Base-by-base conservation (phyloP, 169 alveolate species). In the Plasmodium gaboni region DNA sequence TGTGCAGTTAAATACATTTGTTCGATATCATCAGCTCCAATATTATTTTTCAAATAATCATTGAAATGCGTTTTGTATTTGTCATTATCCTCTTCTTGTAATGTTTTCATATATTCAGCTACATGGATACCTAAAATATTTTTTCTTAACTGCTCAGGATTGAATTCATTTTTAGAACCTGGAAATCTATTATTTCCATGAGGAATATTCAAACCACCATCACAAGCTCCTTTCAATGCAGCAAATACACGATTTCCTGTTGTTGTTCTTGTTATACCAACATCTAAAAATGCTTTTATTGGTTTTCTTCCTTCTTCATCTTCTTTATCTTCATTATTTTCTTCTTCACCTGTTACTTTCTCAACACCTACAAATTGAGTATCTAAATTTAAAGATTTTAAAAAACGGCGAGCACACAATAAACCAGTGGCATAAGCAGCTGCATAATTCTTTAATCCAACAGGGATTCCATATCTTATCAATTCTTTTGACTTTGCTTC, bases 201-300 rank as follows among this genome's bases (percentile, higher is more conserved):
- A n/a, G 99, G 99, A 64, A 99, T 97, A 92, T 98, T 97, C 67
- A 98, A 93, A 38, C 99, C 99, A 44, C 99, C 99, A 94, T 99
- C 99, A 60, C 98, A 96, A 59, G 99, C 99, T 28, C 99, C 99
- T 96, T 99, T 99, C 96, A 99, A 95, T 57, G 99, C 99, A 63
- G 99, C 99, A 96, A 99, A 99, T 50, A 98, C 99, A 90, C 99
- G 98, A 96, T 98, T 98, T 44, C 99, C 99, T 71, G 98, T 97
- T 69, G 99, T 98, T 83, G 99, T 99, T 83, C 99, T 97, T 71
- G 97, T 98, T 67, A 99, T 96, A 60, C 99, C 99, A 64, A 99
- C 99, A 95, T 99, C 99, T 76, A 99, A 96, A 88, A 96, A 96
- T 69, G 99, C 99, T 95, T 98, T 98, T 97, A 99, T 98, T 59